These are phyloP conservation scores for Pseudogymnoascus sp. DNA, from an alignment of 2,329 filamentous ascomycete genomes.

Conservation along the genomic window DNA sequence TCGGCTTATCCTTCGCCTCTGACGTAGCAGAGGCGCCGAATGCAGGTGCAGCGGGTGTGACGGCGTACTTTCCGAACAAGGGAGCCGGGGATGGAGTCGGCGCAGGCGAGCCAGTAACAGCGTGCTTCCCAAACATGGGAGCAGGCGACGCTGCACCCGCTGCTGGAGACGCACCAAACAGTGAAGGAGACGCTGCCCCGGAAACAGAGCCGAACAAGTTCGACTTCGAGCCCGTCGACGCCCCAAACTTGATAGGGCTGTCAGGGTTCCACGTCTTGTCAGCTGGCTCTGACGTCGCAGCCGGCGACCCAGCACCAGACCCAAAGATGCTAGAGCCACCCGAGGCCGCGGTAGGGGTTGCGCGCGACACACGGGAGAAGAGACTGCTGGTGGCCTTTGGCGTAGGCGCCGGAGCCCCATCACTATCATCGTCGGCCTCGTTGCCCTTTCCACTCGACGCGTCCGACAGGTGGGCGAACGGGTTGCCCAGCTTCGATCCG, in stretches of 20 bases:
- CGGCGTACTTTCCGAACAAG: slow-evolving; percentile 14
- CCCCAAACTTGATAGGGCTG: slow-evolving; percentile 47
- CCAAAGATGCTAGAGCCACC: slow-evolving; percentile 18
- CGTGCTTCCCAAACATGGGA: slow-evolving; percentile 15
- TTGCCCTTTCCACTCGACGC: slow-evolving; percentile 43
- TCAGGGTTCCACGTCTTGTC: slow-evolving; percentile 43
- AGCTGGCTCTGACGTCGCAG: slow-evolving; percentile 18
- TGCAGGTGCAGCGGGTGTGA: slow-evolving; percentile 13
- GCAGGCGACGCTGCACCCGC: slow-evolving; percentile 12
- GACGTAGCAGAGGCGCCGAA: slow-evolving; percentile 18
- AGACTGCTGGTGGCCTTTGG: slow-evolving; percentile 1
- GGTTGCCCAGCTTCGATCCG: slow-evolving; percentile 33
- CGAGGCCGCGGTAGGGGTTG: slow-evolving; percentile 15
- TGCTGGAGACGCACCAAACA: slow-evolving; percentile 5
- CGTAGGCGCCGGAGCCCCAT: neutral
- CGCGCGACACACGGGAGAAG: neutral
- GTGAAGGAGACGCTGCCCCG: slow-evolving; percentile 16
- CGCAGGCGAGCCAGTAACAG: slow-evolving; percentile 15
- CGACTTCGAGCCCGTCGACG: slow-evolving; percentile 22
- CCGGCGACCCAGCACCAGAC: slow-evolving; percentile 30
- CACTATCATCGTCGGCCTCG: slow-evolving; percentile 28
- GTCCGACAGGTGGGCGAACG: slow-evolving; percentile 53
- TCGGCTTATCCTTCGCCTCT: slow-evolving; percentile 14
- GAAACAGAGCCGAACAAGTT: slow-evolving; percentile 25
- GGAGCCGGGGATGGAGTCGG: slow-evolving; percentile 16